These are phyloP conservation scores for Fremontodendron californicum DNA, from an alignment of 345 rosid species.

Conservation along the genomic window DNA sequence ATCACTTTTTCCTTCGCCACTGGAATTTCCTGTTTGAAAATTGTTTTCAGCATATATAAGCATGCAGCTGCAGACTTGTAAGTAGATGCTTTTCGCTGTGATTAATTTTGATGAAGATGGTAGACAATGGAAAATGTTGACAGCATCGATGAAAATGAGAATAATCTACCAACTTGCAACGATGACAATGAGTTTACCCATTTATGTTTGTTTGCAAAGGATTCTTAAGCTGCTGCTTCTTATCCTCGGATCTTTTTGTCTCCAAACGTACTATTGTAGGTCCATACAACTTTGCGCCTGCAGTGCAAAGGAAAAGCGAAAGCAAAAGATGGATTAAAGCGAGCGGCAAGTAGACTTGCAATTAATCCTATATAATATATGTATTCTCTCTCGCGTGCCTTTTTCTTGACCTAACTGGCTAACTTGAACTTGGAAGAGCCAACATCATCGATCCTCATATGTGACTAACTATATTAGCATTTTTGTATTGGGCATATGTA, in stretches of 20 bases:
- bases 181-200: neutral
- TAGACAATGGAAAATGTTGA: neutral
- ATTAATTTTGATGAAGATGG: neutral
- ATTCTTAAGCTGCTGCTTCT: neutral
- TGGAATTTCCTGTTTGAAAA: constrained; percentile 2
- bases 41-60: neutral
- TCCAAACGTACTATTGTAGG: neutral
- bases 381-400: too few species aligned
- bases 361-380: too few species aligned
- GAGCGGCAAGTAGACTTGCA: too few species aligned
- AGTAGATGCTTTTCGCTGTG: neutral
- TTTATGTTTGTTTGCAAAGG: neutral
- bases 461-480: too few species aligned
- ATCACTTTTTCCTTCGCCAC: constrained; percentile 13
- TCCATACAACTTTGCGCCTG: neutral
- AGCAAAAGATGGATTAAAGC: too few species aligned
- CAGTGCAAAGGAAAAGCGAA: neutral
- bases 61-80: neutral
- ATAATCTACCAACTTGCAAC: neutral
- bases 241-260: neutral
- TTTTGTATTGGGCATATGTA: too few species aligned
- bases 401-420: too few species aligned
- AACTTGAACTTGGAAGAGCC: too few species aligned
- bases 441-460: too few species aligned
- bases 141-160: neutral